Conservation (phyloP, 1,284 basidiomycete species). For the Fomitopsis pinicola region DNA sequence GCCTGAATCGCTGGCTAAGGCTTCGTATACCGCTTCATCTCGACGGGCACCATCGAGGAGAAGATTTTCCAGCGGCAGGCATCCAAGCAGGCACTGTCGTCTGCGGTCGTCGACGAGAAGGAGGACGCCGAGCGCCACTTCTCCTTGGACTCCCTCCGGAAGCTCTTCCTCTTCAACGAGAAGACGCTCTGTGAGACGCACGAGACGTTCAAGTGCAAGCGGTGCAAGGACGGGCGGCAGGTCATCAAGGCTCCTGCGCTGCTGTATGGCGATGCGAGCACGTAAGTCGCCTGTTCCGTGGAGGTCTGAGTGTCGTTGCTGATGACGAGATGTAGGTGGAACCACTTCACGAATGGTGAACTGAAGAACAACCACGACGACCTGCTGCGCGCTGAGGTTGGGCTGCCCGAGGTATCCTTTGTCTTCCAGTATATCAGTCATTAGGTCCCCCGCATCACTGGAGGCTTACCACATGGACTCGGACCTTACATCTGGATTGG, state of each 20-base stretch:
- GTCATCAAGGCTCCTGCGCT: constrained; percentile 79
- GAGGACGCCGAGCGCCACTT: constrained; percentile 96
- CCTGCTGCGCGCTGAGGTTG: constrained; percentile 87
- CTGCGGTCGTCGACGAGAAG: constrained; percentile 96
- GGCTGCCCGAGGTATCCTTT: constrained; percentile 81
- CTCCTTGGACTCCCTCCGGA: constrained; percentile 83
- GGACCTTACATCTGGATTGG: neutral
- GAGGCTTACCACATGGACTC: neutral
- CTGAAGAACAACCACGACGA: constrained; percentile 94
- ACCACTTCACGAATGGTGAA: constrained; percentile 90
- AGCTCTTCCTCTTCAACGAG: constrained; percentile 92
- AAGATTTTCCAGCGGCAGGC: constrained; percentile 98
- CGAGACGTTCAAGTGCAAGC: constrained; percentile 96
- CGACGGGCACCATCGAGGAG: constrained; percentile 97
- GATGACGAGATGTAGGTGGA: constrained; percentile 69
- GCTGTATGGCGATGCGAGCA: constrained; percentile 96
- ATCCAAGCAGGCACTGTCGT: constrained; percentile 94
- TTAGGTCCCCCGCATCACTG: constrained; percentile 15
- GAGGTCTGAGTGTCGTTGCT: neutral
- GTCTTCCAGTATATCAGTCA: constrained; percentile 93
- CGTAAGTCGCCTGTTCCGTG: constrained; percentile 54
- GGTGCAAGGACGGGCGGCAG: constrained; percentile 89
- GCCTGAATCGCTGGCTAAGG: constrained; percentile 39
- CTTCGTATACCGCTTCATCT: constrained; percentile 98
- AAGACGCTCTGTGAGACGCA: constrained; percentile 91